Conservation (phyloP, 306 rosid species). For the Gynostemma pentaphyllum region DNA sequence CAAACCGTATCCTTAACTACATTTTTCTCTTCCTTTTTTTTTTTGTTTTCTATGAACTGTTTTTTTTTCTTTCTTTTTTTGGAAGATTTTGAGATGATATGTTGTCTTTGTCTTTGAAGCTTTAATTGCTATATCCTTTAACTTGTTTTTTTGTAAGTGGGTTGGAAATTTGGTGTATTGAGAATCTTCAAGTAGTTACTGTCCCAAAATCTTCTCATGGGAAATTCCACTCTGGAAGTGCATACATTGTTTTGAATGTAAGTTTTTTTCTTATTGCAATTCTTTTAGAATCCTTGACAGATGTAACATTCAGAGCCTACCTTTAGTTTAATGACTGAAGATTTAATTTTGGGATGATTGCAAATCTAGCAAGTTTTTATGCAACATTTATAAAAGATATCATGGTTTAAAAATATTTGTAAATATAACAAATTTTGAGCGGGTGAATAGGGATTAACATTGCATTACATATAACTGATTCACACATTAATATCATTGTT, state of each 20-base stretch:
- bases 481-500: too few species aligned
- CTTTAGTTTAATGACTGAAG: neutral
- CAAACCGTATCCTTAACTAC: constrained; percentile 67
- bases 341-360: too few species aligned
- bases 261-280: constrained; percentile 13
- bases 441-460: too few species aligned
- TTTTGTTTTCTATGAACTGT: neutral
- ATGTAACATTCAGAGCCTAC: neutral
- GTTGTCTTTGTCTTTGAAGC: neutral
- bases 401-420: too few species aligned
- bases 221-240: constrained; percentile 74
- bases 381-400: too few species aligned
- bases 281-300: neutral
- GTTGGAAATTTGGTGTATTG: constrained; percentile 85
- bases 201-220: constrained; percentile 55
- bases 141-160: constrained; percentile 44
- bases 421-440: too few species aligned
- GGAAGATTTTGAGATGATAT: neutral
- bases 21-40: neutral
- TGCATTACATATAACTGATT: too few species aligned
- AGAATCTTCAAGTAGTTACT: constrained; percentile 50
- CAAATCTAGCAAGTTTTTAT: too few species aligned
- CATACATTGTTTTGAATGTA: constrained; percentile 77
- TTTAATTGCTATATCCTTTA: constrained; percentile 27
- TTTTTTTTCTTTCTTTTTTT: neutral